A percentile compares a stretch with the other conserved stretches of the same genome.
Evolutionary conservation across 179 eudicot genomes (phyloP).

Genomic region (Amaranthus tricolor): DNA sequence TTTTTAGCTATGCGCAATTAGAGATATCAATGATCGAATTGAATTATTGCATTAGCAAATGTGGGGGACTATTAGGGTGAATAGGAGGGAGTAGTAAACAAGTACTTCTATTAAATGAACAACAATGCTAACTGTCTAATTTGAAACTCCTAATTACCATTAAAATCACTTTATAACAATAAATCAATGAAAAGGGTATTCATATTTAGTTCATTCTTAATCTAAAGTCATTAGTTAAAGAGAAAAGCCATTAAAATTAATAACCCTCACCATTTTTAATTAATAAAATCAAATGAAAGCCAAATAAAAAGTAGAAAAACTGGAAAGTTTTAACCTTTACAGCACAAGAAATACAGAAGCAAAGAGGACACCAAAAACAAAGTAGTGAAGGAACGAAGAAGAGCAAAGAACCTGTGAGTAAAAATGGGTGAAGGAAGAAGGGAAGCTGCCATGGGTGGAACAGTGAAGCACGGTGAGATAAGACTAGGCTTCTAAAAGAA

Average conservation of each 20-base stretch:
- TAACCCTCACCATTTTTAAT: neutral
- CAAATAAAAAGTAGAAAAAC: neutral
- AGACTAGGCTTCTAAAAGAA: neutral
- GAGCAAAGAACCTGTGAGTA: conserved; percentile 24
- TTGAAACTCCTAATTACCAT: neutral
- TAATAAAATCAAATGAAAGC: neutral
- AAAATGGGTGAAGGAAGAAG: conserved; percentile 23
- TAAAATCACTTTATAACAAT: neutral
- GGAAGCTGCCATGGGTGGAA: conserved; percentile 27
- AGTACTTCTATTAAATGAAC: no score
- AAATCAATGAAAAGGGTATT: neutral
- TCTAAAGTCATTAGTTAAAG: neutral
- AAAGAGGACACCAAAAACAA: neutral
- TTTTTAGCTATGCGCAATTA: no score
- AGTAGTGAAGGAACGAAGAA: neutral
- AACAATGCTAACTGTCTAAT: no score
- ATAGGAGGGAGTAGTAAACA: no score
- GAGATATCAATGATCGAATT: no score
- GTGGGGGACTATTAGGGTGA: no score
- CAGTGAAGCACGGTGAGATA: conserved; percentile 1
- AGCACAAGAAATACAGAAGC: neutral
- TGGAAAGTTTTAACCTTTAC: conserved; percentile 18
- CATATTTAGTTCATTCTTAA: no score
- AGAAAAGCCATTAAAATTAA: conserved; percentile 5
- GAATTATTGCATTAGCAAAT: no score